A percentile compares a stretch with the other conserved stretches of the same genome.
These are phyloP conservation scores for Xylariaceae sp. DNA, from an alignment of 2,329 filamentous ascomycete genomes.

Conservation along the genomic window DNA sequence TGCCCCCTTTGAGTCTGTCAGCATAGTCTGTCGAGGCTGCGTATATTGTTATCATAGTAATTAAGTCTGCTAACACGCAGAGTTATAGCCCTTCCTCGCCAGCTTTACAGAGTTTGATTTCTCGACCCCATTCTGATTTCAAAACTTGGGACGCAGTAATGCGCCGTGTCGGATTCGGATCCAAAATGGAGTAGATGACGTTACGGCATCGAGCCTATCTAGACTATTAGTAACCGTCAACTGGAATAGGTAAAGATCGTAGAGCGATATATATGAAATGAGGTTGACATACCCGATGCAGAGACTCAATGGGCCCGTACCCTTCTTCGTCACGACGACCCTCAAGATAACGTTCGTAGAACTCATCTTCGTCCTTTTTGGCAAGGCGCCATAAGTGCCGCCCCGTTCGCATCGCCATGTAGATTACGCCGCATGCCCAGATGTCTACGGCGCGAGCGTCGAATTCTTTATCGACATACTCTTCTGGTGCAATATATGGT, in stretches of 20 bases:
- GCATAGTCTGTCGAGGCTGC: no score
- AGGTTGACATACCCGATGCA: slow-evolving; percentile 76
- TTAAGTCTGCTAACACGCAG: no score
- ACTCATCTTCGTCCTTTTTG: slow-evolving; percentile 95
- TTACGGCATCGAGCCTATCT: slow-evolving; percentile 89
- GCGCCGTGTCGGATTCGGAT: slow-evolving; percentile 87
- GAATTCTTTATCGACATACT: slow-evolving; percentile 93
- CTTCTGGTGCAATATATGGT: slow-evolving; percentile 95
- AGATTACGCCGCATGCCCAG: slow-evolving; percentile 98
- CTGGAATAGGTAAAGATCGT: background rate
- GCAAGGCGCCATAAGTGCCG: slow-evolving; percentile 96
- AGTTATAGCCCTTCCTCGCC: slow-evolving; percentile 84
- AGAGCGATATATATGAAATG: background rate
- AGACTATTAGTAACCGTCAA: slow-evolving; percentile 22
- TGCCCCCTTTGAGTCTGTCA: no score
- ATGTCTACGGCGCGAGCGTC: slow-evolving; percentile 97
- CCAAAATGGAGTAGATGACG: slow-evolving; percentile 97
- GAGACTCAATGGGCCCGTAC: slow-evolving; percentile 91
- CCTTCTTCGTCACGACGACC: slow-evolving; percentile 92
- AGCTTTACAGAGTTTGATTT: slow-evolving; percentile 95
- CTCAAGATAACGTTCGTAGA: slow-evolving; percentile 90
- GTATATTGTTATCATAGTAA: no score
- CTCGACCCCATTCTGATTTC: slow-evolving; percentile 97
- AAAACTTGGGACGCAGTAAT: slow-evolving; percentile 95
- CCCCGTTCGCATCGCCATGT: slow-evolving; percentile 99